A percentile compares a stretch with the other conserved stretches of the same genome.
phyloP scores from a whole-genome alignment of 2,329 filamentous ascomycete genomes.

The Arthrobotrys conoides region DNA sequence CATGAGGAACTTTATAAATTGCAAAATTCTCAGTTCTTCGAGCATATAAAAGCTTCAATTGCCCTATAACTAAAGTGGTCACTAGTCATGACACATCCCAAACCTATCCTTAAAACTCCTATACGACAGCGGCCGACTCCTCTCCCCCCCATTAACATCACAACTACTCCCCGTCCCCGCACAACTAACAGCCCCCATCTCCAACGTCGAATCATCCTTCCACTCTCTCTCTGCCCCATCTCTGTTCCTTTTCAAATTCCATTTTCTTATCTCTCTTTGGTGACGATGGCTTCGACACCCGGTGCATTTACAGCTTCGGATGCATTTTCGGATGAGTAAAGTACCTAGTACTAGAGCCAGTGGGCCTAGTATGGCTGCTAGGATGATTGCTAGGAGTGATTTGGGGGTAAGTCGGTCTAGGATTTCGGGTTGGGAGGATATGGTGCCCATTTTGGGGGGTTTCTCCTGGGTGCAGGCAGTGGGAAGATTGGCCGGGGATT shows the following conservation, averaged over 20 bases:
- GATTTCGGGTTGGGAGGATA: too few relatives aligned
- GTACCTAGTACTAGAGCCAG: not conserved
- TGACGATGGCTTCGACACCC: conserved; percentile 2
- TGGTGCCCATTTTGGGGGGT: too few relatives aligned
- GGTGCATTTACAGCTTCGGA: not conserved
- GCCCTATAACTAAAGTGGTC: not conserved
- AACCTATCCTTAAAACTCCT: not conserved
- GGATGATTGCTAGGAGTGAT: not conserved
- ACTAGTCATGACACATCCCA: too few relatives aligned
- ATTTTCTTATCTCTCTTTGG: not conserved
- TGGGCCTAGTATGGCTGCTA: not conserved
- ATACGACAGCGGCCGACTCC: not conserved
- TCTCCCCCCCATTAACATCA: not conserved
- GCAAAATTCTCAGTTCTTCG: too few relatives aligned
- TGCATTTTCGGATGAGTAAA: not conserved
- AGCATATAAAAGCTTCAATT: too few relatives aligned
- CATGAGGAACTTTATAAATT: too few relatives aligned
- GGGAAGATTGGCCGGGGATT: too few relatives aligned
- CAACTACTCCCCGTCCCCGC: not conserved
- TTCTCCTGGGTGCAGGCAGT: too few relatives aligned
- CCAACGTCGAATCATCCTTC: not conserved
- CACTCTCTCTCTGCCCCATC: not conserved
- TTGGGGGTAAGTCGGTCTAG: too few relatives aligned
- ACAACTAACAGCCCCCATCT: not conserved
- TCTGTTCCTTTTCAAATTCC: not conserved